These are phyloP conservation scores for Phaffomyces antillensis DNA, from an alignment of 805 yeast genomes.

Conservation along the genomic window DNA sequence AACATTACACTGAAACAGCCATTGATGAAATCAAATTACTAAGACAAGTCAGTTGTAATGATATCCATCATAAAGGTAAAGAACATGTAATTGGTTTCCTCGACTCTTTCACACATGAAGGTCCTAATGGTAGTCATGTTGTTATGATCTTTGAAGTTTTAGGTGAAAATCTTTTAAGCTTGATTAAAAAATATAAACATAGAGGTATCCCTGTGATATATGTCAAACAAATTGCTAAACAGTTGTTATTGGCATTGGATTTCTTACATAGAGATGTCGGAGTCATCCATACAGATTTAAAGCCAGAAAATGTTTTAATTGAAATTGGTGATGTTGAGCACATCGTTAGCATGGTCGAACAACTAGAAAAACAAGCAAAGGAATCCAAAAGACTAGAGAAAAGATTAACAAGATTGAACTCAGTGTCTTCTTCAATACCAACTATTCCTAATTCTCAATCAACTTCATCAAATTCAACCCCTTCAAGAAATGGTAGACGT, in stretches of 20 bases:
- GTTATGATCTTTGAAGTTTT: slow-evolving; percentile 97
- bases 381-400: slow-evolving; percentile 35
- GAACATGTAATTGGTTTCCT: slow-evolving; percentile 70
- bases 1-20: slow-evolving; percentile 89
- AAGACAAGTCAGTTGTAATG: slow-evolving; percentile 55
- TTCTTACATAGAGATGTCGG: slow-evolving; percentile 68
- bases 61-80: slow-evolving; percentile 71
- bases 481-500: slow-evolving; percentile 30
- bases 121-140: slow-evolving; percentile 88
- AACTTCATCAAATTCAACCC: slow-evolving; percentile 17
- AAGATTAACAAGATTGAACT: slow-evolving; percentile 28
- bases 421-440: slow-evolving; percentile 10
- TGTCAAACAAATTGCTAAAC: slow-evolving; percentile 78
- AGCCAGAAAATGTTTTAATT: slow-evolving; percentile 70
- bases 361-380: slow-evolving; percentile 44
- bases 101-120: slow-evolving; percentile 80
- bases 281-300: slow-evolving; percentile 65
- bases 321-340: slow-evolving; percentile 81
- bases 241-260: slow-evolving; percentile 64
- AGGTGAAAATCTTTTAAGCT: slow-evolving; percentile 86
- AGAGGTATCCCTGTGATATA: slow-evolving; percentile 71
- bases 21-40: slow-evolving; percentile 84
- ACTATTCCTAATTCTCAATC: slow-evolving; percentile 11
- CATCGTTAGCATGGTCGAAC: slow-evolving; percentile 61
- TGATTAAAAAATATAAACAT: slow-evolving; percentile 71